Evolutionary conservation across 1,284 basidiomycete species (phyloP), one percentile per base, ranked within the genome.

Genomic region (Marasmius fiardii): DNA sequence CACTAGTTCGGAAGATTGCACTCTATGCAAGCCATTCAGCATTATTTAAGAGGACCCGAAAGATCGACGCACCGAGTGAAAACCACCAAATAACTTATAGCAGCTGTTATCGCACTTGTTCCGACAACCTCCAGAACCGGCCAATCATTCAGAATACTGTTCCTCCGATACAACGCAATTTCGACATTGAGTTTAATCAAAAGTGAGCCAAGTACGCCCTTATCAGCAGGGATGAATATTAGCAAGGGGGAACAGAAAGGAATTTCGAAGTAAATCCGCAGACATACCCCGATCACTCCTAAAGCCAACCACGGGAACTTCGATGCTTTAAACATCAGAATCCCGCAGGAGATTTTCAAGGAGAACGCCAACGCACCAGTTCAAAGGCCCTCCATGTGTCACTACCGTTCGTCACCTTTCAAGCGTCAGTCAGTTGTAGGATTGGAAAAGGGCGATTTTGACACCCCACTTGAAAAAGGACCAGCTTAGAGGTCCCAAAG

Each of bases 381-480:
- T 90, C 87, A 64, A 90, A 90, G 0, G 81, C 82, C 51, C 82
- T 73, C 87, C 87, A 90, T 1, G 78, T 80, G 61, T 82, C 80
- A 41, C 75, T 76, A 11, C 74, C 74, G 57, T 77, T 81, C 1
- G 82, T 85, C 7, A 87, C 85, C 76, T 84, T n/a, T 61, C 34
- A 21, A 24, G 39, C 18, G 53, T 33, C 28, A 24, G 26, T 35
- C 26, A 41, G 35, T 33, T 21, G 26, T 12, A 23, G 33, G 16
- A 14, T 28, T 11, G 50, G 20, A 26, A 18, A 20, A 23, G 16
- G 20, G 24, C 6, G 41, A 34, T 31, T 51, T 11, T 20, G n/a
- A 4, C 34, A 51, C 23, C 20, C 31, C 61, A 81, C 80, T 68
- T 85, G 81, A 63, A 89, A 90, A 11, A 90, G 70, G 11, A 89